Base-by-base conservation (phyloP, 169 alveolate genomes). In the Plasmodium berghei region DNA sequence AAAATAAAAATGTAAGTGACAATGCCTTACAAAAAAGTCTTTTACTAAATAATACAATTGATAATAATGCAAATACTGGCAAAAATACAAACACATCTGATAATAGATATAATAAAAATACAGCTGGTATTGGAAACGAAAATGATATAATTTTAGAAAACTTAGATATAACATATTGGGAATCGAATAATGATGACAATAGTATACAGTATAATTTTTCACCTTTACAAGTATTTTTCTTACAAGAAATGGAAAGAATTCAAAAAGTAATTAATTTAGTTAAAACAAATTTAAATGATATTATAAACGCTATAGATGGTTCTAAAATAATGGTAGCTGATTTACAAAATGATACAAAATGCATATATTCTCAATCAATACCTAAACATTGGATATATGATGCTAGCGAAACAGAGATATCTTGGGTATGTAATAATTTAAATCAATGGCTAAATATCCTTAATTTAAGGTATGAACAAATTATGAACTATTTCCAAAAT, bases 361-460 rank as follows among this genome's bases (percentile, higher is more conserved):
- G 96, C 28, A 92, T 97, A 20, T 96, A 91, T 74, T 97, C 96
- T 73, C 95, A 96, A 87, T 91, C 97, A 66, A 97, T 97, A 63
- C 99, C 99, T 34, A 88, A 90, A 71, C 96, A 96, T 49, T 98
- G 99, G 99, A 93, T 96, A 88, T 96, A 96, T 92, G 99, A 98
- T 92, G 99, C 99, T 55, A 96, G 98, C 66, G 99, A 99, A 14
- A 98, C 99, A 1, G 99, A 98, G 93, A 97, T 98, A 62, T 95
- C 99, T 8, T 98, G 99, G 99, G 94, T 98, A 59, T 94, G 97
- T 46, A 97, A 98, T 54, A 95, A 96, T 55, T 96, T 98, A n/a
- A 98, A 98, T 64, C 93, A 96, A 16, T 98, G 99, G 99, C 94
- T 96, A 87, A 96, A 97, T 69, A 98, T 99, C 22, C 95, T 98